phyloP scores from a whole-genome alignment of 805 yeast species.

The Myxozyma monticola region DNA sequence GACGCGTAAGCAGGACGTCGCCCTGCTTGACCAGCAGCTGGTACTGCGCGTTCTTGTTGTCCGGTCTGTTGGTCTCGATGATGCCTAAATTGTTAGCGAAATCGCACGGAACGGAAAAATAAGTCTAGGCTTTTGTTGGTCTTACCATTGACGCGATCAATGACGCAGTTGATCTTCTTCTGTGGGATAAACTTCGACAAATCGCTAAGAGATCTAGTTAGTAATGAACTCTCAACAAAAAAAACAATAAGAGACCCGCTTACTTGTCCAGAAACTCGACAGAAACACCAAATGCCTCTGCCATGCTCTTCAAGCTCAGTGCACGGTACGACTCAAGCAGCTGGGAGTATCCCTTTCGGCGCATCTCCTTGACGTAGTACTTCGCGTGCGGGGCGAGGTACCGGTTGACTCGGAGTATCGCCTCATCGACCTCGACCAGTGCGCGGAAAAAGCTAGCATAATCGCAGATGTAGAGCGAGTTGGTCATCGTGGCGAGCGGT shows the following conservation, averaged over 20 bases:
- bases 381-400: constrained; percentile 77
- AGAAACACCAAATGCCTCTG: constrained; percentile 86
- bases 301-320: constrained; percentile 87
- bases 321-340: constrained; percentile 92
- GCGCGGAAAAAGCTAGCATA: constrained; percentile 76
- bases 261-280: constrained; percentile 72
- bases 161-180: constrained; percentile 90
- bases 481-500: constrained; percentile 80
- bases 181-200: constrained; percentile 88
- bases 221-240: neutral
- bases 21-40: constrained; percentile 87
- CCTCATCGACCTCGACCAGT: constrained; percentile 73
- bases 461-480: constrained; percentile 85
- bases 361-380: constrained; percentile 85
- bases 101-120: neutral
- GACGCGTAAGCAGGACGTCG: constrained; percentile 84
- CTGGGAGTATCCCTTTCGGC: constrained; percentile 93
- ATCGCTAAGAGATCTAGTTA: constrained; percentile 49
- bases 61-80: constrained; percentile 93
- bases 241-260: neutral
- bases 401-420: constrained; percentile 60
- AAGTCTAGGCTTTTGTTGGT: neutral
- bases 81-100: constrained; percentile 44
- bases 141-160: constrained; percentile 85
- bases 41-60: constrained; percentile 92